Base-by-base conservation (phyloP, 2,329 filamentous ascomycete species). In the Hypomyces rosellus region DNA sequence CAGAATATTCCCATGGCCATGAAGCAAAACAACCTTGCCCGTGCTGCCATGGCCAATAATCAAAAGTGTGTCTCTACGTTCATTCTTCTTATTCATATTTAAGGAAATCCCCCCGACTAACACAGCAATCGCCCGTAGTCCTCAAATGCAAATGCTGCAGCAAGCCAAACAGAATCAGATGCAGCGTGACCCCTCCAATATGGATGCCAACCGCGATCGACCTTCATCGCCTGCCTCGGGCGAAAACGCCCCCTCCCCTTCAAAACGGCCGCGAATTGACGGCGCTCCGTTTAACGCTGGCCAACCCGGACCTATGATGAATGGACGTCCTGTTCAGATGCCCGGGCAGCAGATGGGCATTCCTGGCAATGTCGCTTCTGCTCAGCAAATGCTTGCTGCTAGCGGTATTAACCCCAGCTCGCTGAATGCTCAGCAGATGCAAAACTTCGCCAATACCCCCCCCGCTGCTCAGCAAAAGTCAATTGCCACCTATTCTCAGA, bases 241-340 rank as follows among this genome's bases (percentile, higher is more conserved):
- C 49, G 91, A 96, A 48, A 93, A 93, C 62, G 90, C 89, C 22
- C 89, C 90, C 4, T 97, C 92, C 33, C 92, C 92, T 2, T 92
- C 88, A 55, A 97, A 97, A 74, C 82, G 91, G 62, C 88, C 85
- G 51, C 87, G 91, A 51, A 80, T 96, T 54, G 84, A 85, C 62
- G 81, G 82, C 61, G 77, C 77, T 34, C 77, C 78, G 9, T 89
- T 89, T 69, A 88, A 88, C 65, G 83, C 84, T 55, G 84, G 84
- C 63, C 86, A 85, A 60, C 72, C 72, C 51, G 75, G 71, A 8
- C 60, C 55, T 55, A 86, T 91, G 79, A 86, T 86, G 71, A 89
- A 88, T 68, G 86, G 86, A 60, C 81, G 82, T 65, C 85, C 84
- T 49, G 75, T 69, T 57, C 84, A 84, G 66, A 88, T 92, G 77